Conservation (phyloP, 306 rosid genomes). For the Cicer yamashitae region DNA sequence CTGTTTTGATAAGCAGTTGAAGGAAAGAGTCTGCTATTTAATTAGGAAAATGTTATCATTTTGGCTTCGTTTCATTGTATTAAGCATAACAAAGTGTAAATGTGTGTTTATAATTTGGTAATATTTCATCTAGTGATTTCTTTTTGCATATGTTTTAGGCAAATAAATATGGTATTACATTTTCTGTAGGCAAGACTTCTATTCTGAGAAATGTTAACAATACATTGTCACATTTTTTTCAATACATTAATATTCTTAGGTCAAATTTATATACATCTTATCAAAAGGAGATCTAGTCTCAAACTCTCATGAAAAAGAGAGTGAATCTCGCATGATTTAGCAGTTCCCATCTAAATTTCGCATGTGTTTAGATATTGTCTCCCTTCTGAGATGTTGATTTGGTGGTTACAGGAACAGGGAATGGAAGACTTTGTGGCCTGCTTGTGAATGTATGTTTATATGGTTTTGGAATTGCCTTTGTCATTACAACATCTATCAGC, state of each 20-base stretch:
- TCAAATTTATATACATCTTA: neutral
- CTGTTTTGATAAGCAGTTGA: neutral
- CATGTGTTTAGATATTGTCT: neutral
- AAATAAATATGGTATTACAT: conserved; percentile 3
- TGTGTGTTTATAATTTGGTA: neutral
- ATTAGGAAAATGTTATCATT: neutral
- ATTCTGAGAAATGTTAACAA: neutral
- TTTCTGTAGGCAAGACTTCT: conserved; percentile 20
- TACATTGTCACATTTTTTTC: conserved; percentile 12
- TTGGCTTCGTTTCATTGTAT: neutral
- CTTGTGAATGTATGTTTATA: conserved; percentile 56
- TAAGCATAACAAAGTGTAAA: neutral
- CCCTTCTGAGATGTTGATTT: conserved; percentile 22
- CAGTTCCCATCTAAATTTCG: neutral
- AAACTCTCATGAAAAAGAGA: neutral
- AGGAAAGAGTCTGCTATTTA: neutral
- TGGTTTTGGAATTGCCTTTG: conserved; percentile 63
- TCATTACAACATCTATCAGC: conserved; percentile 60
- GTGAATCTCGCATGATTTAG: no score
- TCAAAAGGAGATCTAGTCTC: no score
- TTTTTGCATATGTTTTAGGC: neutral
- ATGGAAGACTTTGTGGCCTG: conserved; percentile 52
- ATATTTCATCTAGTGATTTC: neutral
- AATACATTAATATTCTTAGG: neutral
- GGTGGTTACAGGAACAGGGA: conserved; percentile 47